phyloP scores from a whole-genome alignment of 176 grass and related monocot genomes.

The Oryza meyeriana region DNA sequence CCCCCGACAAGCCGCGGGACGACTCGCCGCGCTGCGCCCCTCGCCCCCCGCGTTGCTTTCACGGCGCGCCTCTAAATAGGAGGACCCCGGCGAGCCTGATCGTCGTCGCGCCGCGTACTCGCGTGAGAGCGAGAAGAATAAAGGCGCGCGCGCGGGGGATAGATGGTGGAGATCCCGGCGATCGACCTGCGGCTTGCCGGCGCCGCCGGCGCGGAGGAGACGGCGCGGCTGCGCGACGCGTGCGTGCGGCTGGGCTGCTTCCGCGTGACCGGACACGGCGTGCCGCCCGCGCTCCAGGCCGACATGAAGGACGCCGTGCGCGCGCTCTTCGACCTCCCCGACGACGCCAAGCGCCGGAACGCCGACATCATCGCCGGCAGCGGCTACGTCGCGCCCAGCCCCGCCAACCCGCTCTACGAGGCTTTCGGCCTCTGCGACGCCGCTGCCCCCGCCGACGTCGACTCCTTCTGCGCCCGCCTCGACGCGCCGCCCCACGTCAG shows the following conservation, averaged over 20 bases:
- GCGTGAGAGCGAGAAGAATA: not conserved
- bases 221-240: conserved; percentile 32
- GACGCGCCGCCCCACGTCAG: conserved; percentile 47
- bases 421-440: conserved; percentile 66
- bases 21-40: not conserved
- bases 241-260: conserved; percentile 56
- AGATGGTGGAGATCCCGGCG: conserved; percentile 43
- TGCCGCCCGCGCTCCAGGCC: conserved; percentile 48
- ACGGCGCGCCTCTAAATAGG: conserved; percentile 13
- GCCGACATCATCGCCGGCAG: conserved; percentile 58
- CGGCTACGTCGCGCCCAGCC: conserved; percentile 57
- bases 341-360: conserved; percentile 71
- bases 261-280: conserved; percentile 57
- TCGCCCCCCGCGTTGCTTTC: not conserved
- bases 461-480: conserved; percentile 64
- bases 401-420: conserved; percentile 67
- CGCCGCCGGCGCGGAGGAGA: conserved; percentile 4
- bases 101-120: not conserved
- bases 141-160: not conserved
- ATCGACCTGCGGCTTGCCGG: conserved; percentile 45
- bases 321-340: conserved; percentile 73
- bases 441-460: conserved; percentile 47
- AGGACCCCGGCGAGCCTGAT: not conserved
- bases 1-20: conserved; percentile 14
- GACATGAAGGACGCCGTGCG: conserved; percentile 73